Evolutionary conservation across 441 rosid species (phyloP).

Genomic region (Gossypium trilobum): DNA sequence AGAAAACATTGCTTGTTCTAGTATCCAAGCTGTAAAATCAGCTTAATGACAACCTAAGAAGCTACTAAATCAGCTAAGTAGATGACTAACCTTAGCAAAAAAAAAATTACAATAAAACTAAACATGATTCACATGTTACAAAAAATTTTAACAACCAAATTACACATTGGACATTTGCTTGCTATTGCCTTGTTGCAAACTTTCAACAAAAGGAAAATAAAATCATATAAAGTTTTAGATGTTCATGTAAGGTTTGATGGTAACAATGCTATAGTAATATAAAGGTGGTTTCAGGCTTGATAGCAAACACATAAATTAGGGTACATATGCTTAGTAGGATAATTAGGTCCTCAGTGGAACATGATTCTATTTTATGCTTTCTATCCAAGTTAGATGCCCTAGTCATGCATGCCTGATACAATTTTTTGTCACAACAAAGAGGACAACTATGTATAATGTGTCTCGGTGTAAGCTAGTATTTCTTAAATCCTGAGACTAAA

Average conservation of each 20-base stretch:
- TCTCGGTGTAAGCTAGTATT: neutral
- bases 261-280: neutral
- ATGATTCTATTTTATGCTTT: neutral
- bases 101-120: too few relatives aligned
- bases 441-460: neutral
- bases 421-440: neutral
- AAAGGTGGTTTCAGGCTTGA: slow-evolving; percentile 3
- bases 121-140: too few relatives aligned
- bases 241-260: neutral
- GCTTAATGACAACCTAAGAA: too few relatives aligned
- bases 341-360: neutral
- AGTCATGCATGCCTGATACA: neutral
- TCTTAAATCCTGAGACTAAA: neutral
- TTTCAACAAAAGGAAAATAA: neutral
- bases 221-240: neutral
- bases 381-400: neutral
- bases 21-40: too few relatives aligned
- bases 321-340: neutral
- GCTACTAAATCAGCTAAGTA: too few relatives aligned
- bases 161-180: too few relatives aligned
- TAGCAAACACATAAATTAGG: neutral
- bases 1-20: too few relatives aligned
- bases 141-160: too few relatives aligned
- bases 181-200: too few relatives aligned
- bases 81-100: too few relatives aligned